phyloP scores from a whole-genome alignment of 1,284 basidiomycete genomes.

The Ustilago trichophora region DNA sequence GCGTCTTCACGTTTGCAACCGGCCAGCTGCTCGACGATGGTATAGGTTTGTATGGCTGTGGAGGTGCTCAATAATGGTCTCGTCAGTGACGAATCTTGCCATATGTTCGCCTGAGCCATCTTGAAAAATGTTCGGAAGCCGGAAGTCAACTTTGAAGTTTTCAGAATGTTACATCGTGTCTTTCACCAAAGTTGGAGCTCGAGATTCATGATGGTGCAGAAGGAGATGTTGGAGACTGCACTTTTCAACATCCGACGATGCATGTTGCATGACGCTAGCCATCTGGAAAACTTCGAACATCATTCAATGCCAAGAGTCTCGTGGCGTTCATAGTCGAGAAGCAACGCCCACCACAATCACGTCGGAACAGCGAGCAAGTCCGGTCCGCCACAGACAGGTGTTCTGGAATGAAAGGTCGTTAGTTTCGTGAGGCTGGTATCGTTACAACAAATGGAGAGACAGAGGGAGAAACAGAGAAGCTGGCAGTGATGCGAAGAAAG shows the following conservation, averaged over 20 bases:
- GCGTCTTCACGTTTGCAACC: too few species aligned
- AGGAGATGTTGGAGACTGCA: conserved; percentile 21
- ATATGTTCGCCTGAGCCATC: background rate
- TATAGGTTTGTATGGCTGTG: too few species aligned
- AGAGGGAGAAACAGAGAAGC: conserved; percentile 1
- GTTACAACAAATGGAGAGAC: conserved; percentile 11
- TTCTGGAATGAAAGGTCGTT: conserved; percentile 10
- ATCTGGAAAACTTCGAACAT: background rate
- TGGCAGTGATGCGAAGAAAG: background rate
- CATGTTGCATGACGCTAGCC: background rate
- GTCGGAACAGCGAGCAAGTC: too few species aligned
- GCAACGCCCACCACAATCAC: too few species aligned
- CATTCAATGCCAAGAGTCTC: conserved; percentile 1
- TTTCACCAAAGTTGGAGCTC: too few species aligned
- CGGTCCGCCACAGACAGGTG: too few species aligned
- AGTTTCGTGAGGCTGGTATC: conserved; percentile 19
- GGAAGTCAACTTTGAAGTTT: too few species aligned
- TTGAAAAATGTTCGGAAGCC: conserved; percentile 32
- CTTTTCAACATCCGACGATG: conserved; percentile 28
- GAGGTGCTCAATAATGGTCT: too few species aligned
- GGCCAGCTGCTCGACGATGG: too few species aligned
- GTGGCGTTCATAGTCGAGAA: too few species aligned
- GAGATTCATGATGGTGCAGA: too few species aligned
- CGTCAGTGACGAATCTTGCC: conserved; percentile 14
- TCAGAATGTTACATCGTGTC: too few species aligned